Evolutionary conservation across 2,329 filamentous ascomycete genomes (phyloP).

Genomic region (Xylariaceae sp.): DNA sequence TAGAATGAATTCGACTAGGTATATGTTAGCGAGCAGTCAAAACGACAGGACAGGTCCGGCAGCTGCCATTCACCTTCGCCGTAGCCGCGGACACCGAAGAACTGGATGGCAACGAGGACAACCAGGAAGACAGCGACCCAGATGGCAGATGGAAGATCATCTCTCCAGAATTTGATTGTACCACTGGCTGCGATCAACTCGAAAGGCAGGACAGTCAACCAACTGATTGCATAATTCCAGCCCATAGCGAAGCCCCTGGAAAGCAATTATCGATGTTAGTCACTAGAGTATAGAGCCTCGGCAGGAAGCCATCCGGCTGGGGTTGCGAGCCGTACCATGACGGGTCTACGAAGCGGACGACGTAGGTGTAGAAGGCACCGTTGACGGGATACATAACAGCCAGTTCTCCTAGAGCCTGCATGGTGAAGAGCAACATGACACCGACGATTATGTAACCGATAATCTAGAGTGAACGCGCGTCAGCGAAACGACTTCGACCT

Average conservation of each 20-base stretch:
- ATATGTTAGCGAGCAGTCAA: slow-evolving; percentile 6
- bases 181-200: slow-evolving; percentile 49
- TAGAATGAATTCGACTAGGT: slow-evolving; percentile 51
- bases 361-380: slow-evolving; percentile 58
- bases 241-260: slow-evolving; percentile 49
- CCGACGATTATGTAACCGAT: slow-evolving; percentile 52
- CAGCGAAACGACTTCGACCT: slow-evolving; percentile 3
- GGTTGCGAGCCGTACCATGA: slow-evolving; percentile 37
- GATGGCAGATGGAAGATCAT: slow-evolving; percentile 45
- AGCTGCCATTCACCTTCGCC: slow-evolving; percentile 36
- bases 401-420: slow-evolving; percentile 56
- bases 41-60: neutral
- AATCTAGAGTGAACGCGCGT: slow-evolving; percentile 29
- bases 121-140: slow-evolving; percentile 54
- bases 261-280: neutral
- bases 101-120: slow-evolving; percentile 44
- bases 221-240: slow-evolving; percentile 47
- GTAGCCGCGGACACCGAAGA: slow-evolving; percentile 54
- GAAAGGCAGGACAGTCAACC: slow-evolving; percentile 46
- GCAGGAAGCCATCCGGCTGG: neutral
- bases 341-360: slow-evolving; percentile 56
- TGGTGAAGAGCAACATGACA: slow-evolving; percentile 52
- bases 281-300: no score
- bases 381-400: slow-evolving; percentile 56
- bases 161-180: slow-evolving; percentile 50